phyloP scores from a whole-genome alignment of 169 alveolate genomes.

The Plasmodium fragile region DNA sequence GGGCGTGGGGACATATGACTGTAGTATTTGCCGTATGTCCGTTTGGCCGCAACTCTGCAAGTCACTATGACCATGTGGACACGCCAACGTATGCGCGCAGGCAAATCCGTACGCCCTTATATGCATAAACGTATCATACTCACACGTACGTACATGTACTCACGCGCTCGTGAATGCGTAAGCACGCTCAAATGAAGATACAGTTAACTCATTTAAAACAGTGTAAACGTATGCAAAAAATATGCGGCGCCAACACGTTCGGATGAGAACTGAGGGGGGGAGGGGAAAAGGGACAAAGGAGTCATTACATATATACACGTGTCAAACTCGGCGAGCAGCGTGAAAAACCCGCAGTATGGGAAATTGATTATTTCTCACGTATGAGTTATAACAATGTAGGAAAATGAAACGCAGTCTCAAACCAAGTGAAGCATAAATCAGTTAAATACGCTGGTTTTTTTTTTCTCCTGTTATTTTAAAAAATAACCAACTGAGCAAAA shows the following conservation, averaged over 20 bases:
- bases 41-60: neutral
- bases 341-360: neutral
- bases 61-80: neutral
- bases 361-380: neutral
- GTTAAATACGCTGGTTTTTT: neutral
- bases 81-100: neutral
- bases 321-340: neutral
- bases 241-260: neutral
- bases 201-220: neutral
- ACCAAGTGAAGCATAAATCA: neutral
- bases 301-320: neutral
- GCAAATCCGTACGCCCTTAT: neutral
- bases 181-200: neutral
- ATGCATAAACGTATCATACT: neutral
- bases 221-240: neutral
- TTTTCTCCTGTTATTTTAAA: neutral
- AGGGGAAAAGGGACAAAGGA: neutral
- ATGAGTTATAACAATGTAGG: neutral
- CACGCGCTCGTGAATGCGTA: conserved; percentile 1
- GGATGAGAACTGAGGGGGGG: neutral
- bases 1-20: neutral
- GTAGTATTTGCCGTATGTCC: neutral
- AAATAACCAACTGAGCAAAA: neutral
- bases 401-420: neutral
- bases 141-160: neutral